Conservation (phyloP, 371 early-diverging fungal species). For the Nematocida displodere region DNA sequence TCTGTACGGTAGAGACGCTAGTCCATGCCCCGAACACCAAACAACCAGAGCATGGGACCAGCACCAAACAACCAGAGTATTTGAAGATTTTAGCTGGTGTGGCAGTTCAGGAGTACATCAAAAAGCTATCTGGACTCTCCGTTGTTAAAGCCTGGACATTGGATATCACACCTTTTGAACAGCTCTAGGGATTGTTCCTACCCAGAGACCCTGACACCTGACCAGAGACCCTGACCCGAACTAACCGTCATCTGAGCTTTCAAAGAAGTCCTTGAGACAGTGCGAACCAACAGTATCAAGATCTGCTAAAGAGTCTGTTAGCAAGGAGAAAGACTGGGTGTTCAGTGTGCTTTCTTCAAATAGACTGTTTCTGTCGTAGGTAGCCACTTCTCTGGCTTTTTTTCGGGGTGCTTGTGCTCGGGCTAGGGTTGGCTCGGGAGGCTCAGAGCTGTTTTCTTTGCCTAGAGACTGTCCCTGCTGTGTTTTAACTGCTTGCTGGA, state of each 20-base stretch:
- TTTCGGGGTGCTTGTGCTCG: neutral
- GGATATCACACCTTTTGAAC: no score
- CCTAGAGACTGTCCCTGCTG: neutral
- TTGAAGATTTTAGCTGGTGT: conserved; percentile 33
- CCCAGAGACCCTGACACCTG: no score
- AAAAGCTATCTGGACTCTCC: neutral
- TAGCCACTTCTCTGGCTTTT: no score
- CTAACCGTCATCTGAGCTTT: no score
- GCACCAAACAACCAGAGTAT: neutral
- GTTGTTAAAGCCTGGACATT: neutral
- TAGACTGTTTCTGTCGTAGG: no score
- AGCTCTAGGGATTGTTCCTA: no score
- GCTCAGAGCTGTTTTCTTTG: neutral
- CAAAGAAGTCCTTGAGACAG: no score
- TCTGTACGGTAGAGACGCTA: neutral
- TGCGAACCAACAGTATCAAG: no score
- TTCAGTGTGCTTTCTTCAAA: no score
- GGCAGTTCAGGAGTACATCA: conserved; percentile 41
- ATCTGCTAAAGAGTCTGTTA: no score
- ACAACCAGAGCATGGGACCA: neutral
- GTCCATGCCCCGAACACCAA: neutral
- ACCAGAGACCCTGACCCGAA: no score
- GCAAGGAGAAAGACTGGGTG: no score
- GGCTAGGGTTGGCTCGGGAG: neutral
- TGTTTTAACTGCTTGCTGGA: neutral